Percentiles rank a stretch among this genome's conserved stretches.
phyloP scores from a whole-genome alignment of 2,329 filamentous ascomycete genomes.

The Pseudomassariella vexata region DNA sequence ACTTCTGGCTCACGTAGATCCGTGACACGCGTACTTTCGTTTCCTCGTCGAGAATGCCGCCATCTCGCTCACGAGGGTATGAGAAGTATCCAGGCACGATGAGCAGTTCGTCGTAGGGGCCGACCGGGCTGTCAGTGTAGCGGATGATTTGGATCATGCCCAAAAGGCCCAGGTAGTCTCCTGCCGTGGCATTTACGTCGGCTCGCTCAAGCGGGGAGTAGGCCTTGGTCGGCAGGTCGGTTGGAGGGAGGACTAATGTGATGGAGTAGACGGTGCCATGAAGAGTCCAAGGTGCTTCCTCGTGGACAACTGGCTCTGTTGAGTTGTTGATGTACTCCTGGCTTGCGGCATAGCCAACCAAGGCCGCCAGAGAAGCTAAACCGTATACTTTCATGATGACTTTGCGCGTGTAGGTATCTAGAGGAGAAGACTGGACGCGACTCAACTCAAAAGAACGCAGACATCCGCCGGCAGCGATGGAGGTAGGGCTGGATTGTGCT shows the following conservation, averaged over 20 bases:
- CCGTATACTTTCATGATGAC: too few relatives aligned
- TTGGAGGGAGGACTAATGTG: slow-evolving; percentile 9
- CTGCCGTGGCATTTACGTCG: slow-evolving; percentile 13
- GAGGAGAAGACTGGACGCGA: too few relatives aligned
- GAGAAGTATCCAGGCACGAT: slow-evolving; percentile 21
- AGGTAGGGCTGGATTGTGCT: too few relatives aligned
- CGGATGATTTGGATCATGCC: slow-evolving; percentile 24
- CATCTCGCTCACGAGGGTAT: slow-evolving; percentile 5
- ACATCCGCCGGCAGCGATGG: too few relatives aligned
- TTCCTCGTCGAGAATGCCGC: slow-evolving; percentile 1
- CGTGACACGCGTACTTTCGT: slow-evolving; percentile 22
- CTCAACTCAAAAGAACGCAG: too few relatives aligned
- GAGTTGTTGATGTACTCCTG: slow-evolving; percentile 9
- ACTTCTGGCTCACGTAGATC: slow-evolving; percentile 26
- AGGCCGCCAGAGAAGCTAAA: too few relatives aligned
- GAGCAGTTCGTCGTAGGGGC: slow-evolving; percentile 26
- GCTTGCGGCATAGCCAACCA: too few relatives aligned
- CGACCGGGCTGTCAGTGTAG: slow-evolving; percentile 24
- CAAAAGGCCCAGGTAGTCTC: slow-evolving; percentile 16
- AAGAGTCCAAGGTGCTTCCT: slow-evolving; percentile 2
- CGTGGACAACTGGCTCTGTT: slow-evolving; percentile 4
- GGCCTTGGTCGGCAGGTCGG: slow-evolving; percentile 12
- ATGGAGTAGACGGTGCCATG: slow-evolving; percentile 7
- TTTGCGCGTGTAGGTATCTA: too few relatives aligned
- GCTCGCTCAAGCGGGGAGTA: slow-evolving; percentile 5